A percentile compares a stretch with the other conserved stretches of the same genome.
These are phyloP conservation scores for Bullera alba DNA, from an alignment of 768 basidiomycete species.

Conservation along the genomic window DNA sequence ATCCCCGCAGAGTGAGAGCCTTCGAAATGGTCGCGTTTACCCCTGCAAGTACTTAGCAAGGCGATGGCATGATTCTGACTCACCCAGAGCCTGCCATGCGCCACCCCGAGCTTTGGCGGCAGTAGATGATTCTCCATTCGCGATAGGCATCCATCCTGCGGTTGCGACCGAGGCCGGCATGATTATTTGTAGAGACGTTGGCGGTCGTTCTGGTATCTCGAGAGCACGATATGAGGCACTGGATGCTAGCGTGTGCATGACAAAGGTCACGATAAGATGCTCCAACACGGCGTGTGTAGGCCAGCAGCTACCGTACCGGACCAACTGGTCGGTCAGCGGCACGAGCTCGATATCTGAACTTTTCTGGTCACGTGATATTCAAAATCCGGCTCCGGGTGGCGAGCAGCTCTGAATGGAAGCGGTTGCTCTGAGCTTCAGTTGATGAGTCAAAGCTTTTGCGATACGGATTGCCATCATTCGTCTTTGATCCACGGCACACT, in stretches of 20 bases:
- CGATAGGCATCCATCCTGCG: not conserved
- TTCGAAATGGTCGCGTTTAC: constrained; percentile 17
- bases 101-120: not conserved
- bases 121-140: not conserved
- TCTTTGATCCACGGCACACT: no score
- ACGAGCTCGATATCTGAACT: no score
- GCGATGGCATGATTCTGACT: not conserved
- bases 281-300: not conserved
- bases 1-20: constrained; percentile 83
- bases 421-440: no score
- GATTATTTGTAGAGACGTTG: not conserved
- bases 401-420: no score
- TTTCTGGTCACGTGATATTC: no score
- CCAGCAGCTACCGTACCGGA: no score
- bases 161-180: not conserved
- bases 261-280: no score
- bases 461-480: not conserved
- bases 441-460: not conserved
- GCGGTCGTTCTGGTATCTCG: no score
- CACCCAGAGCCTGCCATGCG: constrained; percentile 26
- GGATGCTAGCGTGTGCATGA: no score
- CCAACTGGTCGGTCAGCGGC: no score
- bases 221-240: not conserved
- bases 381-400: no score
- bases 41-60: constrained; percentile 5